Evolutionary conservation across 106 monocot species (phyloP).

Genomic region (Xerophyta viscosa): DNA sequence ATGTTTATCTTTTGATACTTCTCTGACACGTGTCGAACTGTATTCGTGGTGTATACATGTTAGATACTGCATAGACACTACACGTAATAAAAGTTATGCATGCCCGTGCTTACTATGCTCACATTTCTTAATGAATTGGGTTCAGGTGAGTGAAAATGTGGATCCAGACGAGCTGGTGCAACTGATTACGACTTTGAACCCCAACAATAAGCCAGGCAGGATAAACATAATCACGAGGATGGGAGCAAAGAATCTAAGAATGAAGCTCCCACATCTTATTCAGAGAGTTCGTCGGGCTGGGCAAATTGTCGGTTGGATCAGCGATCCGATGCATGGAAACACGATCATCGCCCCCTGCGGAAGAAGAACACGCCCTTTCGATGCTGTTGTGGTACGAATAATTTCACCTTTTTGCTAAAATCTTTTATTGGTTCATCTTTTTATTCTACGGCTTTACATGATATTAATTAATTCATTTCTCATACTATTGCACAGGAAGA

Average conservation of each 20-base stretch:
- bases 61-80: too few relatives aligned
- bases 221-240: constrained; percentile 70
- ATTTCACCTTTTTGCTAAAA: neutral
- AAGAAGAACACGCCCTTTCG: constrained; percentile 74
- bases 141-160: constrained; percentile 66
- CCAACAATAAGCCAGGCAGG: constrained; percentile 55
- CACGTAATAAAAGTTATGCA: too few relatives aligned
- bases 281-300: constrained; percentile 56
- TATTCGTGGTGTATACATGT: too few relatives aligned
- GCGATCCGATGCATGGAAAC: constrained; percentile 88
- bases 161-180: constrained; percentile 51
- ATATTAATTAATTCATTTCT: too few relatives aligned
- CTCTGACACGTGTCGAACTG: too few relatives aligned
- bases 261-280: constrained; percentile 77
- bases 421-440: too few relatives aligned
- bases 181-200: constrained; percentile 56
- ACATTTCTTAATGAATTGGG: too few relatives aligned
- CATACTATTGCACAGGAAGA: constrained; percentile 39
- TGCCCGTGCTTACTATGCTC: too few relatives aligned
- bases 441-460: too few relatives aligned
- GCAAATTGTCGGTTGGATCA: constrained; percentile 58
- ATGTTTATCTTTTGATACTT: too few relatives aligned
- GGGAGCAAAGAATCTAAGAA: constrained; percentile 80
- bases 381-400: constrained; percentile 53
- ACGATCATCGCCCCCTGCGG: constrained; percentile 85